phyloP scores from a whole-genome alignment of 2,329 filamentous ascomycete species.

The Ophiocordyceps camponoti-leonardi region DNA sequence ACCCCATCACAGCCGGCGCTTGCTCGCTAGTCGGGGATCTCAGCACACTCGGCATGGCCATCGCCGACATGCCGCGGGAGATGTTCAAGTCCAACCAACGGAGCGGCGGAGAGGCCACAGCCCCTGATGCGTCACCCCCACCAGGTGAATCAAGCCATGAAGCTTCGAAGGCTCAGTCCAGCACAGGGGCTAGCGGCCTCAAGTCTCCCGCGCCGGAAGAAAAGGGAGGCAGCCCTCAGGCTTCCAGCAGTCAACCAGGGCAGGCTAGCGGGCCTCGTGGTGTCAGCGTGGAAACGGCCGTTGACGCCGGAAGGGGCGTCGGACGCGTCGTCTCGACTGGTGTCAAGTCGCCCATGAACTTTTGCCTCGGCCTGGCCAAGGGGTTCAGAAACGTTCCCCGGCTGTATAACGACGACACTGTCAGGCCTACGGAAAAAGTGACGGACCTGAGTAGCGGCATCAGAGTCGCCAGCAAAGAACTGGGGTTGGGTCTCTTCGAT shows the following conservation, averaged over 20 bases:
- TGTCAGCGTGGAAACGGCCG: conserved; percentile 34
- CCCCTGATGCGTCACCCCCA: conserved; percentile 1
- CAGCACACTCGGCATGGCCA: conserved; percentile 62
- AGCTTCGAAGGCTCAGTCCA: conserved; percentile 2
- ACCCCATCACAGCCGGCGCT: conserved; percentile 63
- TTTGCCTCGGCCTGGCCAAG: conserved; percentile 64
- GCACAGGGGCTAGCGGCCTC: not conserved
- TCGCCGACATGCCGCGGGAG: conserved; percentile 54
- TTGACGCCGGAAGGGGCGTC: conserved; percentile 50
- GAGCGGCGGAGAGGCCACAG: conserved; percentile 6
- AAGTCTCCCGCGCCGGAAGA: not conserved
- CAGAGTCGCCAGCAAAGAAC: conserved; percentile 60
- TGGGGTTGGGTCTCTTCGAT: conserved; percentile 63
- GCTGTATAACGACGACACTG: conserved; percentile 69
- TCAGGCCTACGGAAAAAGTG: conserved; percentile 63
- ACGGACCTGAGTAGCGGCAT: conserved; percentile 62
- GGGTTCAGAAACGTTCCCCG: conserved; percentile 80
- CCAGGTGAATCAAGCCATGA: conserved; percentile 2
- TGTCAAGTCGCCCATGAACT: conserved; percentile 68
- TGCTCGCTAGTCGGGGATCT: conserved; percentile 71
- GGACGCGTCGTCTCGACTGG: conserved; percentile 58
- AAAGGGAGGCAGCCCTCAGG: not conserved
- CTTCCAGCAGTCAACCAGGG: conserved; percentile 3
- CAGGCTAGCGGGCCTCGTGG: conserved; percentile 6
- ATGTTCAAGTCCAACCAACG: conserved; percentile 26